Evolutionary conservation across 306 rosid genomes (phyloP).

Genomic region (Dicorynia guianensis): DNA sequence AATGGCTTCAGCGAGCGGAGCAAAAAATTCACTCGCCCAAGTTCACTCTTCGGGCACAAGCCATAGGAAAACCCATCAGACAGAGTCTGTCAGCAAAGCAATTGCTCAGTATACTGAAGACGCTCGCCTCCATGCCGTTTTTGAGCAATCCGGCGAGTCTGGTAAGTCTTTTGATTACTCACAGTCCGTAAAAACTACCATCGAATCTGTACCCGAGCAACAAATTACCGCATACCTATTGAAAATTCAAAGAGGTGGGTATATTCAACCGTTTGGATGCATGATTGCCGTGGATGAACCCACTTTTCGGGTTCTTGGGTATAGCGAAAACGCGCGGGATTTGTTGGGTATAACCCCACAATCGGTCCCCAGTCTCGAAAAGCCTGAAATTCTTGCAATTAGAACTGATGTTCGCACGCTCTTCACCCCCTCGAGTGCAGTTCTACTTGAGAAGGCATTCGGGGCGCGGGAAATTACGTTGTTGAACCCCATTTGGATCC

Average conservation of each 20-base stretch:
- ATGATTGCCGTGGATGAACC: constrained; percentile 76
- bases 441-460: constrained; percentile 79
- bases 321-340: constrained; percentile 82
- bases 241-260: constrained; percentile 88
- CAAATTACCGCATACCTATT: constrained; percentile 81
- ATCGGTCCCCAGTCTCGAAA: constrained; percentile 73
- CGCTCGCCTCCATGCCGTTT: constrained; percentile 91
- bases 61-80: constrained; percentile 35
- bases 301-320: constrained; percentile 61
- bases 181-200: constrained; percentile 47
- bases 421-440: constrained; percentile 57
- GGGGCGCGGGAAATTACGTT: constrained; percentile 84
- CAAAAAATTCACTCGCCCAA: constrained; percentile 34
- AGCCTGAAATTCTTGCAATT: constrained; percentile 43
- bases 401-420: constrained; percentile 77
- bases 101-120: constrained; percentile 94
- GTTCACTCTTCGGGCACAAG: constrained; percentile 53
- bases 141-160: constrained; percentile 81
- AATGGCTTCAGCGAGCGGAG: constrained; percentile 58
- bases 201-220: constrained; percentile 65
- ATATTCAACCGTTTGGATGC: constrained; percentile 86
- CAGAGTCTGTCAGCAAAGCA: constrained; percentile 74
- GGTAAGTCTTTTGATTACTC: constrained; percentile 79
- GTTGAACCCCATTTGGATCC: constrained; percentile 92
- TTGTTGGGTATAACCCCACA: constrained; percentile 79